Base-by-base conservation (phyloP, 352 stramenopile genomes). In the Elongisporangium anandrum region DNA sequence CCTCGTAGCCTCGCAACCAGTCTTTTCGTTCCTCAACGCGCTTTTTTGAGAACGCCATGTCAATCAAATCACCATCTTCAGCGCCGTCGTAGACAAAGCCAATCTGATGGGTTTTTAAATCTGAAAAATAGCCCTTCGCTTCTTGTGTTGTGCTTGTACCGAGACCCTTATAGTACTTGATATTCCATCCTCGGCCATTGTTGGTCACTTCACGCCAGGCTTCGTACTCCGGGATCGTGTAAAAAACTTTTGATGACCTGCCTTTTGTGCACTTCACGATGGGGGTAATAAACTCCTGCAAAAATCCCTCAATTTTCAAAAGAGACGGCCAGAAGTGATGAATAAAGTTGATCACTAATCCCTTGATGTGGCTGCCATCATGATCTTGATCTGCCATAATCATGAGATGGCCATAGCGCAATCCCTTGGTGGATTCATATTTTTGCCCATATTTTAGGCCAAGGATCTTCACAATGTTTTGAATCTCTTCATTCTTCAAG, bases 141-240 rank as follows among this genome's bases (percentile, higher is more conserved):
- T 99, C 97, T 20, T 91, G 74, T 21, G 92, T 70, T 15, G 95
- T 99, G 77, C 91, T 98, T n/a, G 97, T 99, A 84, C 97, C 97
- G 21, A 99, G 85, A 96, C 97, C 97, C 88, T 99, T 99, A 80
- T 99, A 99, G 75, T 99, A 99, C 88, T 99, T 99, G 60, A 99
- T 96, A 29, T 87, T 87, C 89, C 93, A 99, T 23, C 94, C 90
- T 55, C 92, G 96, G 21, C 95, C 85, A 54, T 97, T 87, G 60
- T 96, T 94, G 7, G 77, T 89, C 45, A 39, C 76, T 56, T 85
- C 81, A 20, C 94, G 82, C 97, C 97, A 99, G 16, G 66, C 69
- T 65, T 98, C 87, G 69, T 99, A 99, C 73, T 99, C 96, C 5
- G 95, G 86, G 78, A 98, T 97, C 4, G 96, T 99, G 73, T 97